These are phyloP conservation scores for Kingdonia uniflora DNA, from an alignment of 164 flowering plant species.

Conservation along the genomic window DNA sequence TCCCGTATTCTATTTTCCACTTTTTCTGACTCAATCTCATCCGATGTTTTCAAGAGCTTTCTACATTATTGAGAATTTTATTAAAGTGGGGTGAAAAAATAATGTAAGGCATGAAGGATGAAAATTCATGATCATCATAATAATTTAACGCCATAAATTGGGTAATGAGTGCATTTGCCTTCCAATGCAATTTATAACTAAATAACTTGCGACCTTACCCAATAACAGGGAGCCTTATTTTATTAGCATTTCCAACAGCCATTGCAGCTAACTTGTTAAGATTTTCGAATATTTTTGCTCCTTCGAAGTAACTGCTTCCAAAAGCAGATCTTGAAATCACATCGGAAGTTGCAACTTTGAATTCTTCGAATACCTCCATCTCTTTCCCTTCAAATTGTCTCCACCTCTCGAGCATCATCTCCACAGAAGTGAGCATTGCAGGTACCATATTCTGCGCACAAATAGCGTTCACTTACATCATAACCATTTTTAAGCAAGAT, in stretches of 20 bases:
- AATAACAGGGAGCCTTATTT: slow-evolving; percentile 15
- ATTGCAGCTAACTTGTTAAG: slow-evolving; percentile 13
- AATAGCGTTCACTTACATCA: background rate
- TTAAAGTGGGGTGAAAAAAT: no score
- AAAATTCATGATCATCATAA: no score
- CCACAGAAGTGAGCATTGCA: slow-evolving; percentile 24
- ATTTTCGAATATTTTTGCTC: slow-evolving; percentile 31
- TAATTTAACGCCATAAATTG: no score
- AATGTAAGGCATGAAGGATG: background rate
- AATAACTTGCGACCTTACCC: slow-evolving; percentile 11
- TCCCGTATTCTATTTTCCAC: slow-evolving; percentile 25
- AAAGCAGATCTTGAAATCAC: slow-evolving; percentile 46
- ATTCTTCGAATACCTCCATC: slow-evolving; percentile 38
- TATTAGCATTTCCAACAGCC: slow-evolving; percentile 8
- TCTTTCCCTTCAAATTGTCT: slow-evolving; percentile 28
- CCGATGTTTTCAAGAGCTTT: slow-evolving; percentile 11
- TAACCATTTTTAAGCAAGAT: background rate
- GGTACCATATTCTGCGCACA: slow-evolving; percentile 30
- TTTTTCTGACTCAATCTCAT: slow-evolving; percentile 27
- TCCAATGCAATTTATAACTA: no score
- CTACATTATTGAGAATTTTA: slow-evolving; percentile 12
- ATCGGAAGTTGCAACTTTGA: slow-evolving; percentile 33
- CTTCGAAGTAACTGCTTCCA: slow-evolving; percentile 42
- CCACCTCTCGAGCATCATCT: slow-evolving; percentile 40
- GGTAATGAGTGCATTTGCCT: no score